A percentile compares a stretch with the other conserved stretches of the same genome.
Conservation (phyloP, 1,284 basidiomycete genomes). For the Butyriboletus appendiculatus region DNA sequence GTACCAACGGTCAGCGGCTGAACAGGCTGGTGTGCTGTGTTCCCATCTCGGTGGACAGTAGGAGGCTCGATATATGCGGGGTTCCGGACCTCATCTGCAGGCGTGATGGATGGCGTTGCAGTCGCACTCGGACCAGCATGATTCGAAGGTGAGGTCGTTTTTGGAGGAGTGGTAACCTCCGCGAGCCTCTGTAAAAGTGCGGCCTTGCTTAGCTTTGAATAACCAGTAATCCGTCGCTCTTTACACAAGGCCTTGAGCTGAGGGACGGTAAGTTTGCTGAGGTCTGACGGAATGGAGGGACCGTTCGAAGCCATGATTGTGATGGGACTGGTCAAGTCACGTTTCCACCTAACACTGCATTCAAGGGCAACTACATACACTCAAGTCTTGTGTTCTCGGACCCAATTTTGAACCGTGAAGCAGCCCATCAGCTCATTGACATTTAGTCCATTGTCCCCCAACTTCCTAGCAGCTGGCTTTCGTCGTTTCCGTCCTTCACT, state of each 20-base stretch:
- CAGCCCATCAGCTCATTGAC: conserved; percentile 15
- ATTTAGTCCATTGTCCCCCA: conserved; percentile 20
- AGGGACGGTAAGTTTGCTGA: conserved; percentile 51
- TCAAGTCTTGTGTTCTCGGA: conserved; percentile 11
- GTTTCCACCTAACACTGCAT: not conserved
- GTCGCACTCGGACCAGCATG: not conserved
- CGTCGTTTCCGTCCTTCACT: conserved; percentile 12
- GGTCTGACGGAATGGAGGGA: conserved; percentile 14
- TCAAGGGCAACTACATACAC: not conserved
- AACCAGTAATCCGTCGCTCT: conserved; percentile 56
- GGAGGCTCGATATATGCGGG: not conserved
- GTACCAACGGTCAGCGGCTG: not conserved
- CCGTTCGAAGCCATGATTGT: conserved; percentile 11
- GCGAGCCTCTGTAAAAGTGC: conserved; percentile 55
- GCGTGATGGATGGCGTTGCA: not conserved
- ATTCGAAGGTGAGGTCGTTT: conserved; percentile 6
- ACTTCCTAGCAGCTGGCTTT: conserved; percentile 15
- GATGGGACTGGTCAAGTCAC: not conserved
- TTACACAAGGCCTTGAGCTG: conserved; percentile 70
- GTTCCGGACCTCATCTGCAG: not conserved
- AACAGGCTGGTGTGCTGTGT: not conserved
- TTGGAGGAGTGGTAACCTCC: not conserved
- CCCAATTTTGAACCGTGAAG: conserved; percentile 14
- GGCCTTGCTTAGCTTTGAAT: conserved; percentile 65
- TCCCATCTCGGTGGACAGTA: not conserved